Evolutionary conservation across 495 filamentous ascomycete genomes (phyloP).

Genomic region (Penicillium taxi): DNA sequence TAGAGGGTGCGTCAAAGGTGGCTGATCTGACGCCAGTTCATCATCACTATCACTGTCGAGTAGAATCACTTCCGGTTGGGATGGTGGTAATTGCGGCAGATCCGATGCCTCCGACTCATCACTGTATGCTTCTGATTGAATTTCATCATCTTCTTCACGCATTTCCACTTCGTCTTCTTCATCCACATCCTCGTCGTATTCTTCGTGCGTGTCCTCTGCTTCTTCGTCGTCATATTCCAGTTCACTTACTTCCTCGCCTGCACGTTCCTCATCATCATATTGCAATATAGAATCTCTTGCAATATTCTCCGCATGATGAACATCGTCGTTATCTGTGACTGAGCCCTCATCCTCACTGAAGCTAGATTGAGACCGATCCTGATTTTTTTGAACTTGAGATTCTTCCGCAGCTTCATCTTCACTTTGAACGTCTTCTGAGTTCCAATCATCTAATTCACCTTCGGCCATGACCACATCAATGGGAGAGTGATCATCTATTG

Average conservation of each 20-base stretch:
- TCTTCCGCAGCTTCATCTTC: neutral
- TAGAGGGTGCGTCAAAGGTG: neutral
- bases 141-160: constrained; percentile 12
- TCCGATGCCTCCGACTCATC: constrained; percentile 3
- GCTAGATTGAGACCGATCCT: neutral
- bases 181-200: constrained; percentile 23
- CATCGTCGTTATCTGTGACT: neutral
- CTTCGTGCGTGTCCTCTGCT: constrained; percentile 10
- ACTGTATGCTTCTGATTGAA: constrained; percentile 1
- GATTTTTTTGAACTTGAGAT: neutral
- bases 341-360: neutral
- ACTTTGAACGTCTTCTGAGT: neutral
- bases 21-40: constrained; percentile 17
- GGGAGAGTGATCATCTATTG: neutral
- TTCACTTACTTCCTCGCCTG: constrained; percentile 3
- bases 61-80: constrained; percentile 33
- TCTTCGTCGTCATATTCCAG: constrained; percentile 8
- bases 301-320: too few species aligned
- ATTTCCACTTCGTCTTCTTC: too few species aligned
- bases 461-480: constrained; percentile 3
- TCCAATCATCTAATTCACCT: constrained; percentile 4
- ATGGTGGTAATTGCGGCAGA: constrained; percentile 1
- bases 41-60: constrained; percentile 40
- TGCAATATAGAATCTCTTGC: too few species aligned
- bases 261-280: constrained; percentile 2